Conservation (phyloP, 202 grass and related monocot genomes). For the Elaeis oleifera region DNA sequence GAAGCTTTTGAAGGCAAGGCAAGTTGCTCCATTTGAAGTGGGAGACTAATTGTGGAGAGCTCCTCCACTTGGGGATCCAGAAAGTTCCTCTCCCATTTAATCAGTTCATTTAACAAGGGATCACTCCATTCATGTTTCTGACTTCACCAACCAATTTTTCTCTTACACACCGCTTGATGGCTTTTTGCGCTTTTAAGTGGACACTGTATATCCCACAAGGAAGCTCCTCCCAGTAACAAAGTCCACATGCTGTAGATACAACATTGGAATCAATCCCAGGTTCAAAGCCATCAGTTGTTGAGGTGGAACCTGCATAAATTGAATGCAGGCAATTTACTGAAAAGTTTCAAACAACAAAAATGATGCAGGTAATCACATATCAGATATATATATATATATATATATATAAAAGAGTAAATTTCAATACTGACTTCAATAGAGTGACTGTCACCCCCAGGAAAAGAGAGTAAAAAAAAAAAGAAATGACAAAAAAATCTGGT, state of each 20-base stretch:
- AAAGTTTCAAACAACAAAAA: no score
- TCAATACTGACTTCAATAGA: no score
- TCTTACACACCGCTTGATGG: slow-evolving; percentile 16
- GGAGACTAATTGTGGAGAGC: not conserved
- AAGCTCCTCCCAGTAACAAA: slow-evolving; percentile 75
- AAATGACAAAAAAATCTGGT: no score
- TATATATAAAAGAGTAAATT: no score
- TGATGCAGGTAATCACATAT: no score
- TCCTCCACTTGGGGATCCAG: slow-evolving; percentile 29
- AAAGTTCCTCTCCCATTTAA: slow-evolving; percentile 60
- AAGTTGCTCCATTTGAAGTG: slow-evolving; percentile 21
- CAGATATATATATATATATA: no score
- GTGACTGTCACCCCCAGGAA: no score
- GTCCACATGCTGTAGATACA: slow-evolving; percentile 3
- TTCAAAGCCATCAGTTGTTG: slow-evolving; percentile 22
- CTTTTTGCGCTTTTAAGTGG: slow-evolving; percentile 28
- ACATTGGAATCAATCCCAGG: slow-evolving; percentile 17
- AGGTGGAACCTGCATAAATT: slow-evolving; percentile 14
- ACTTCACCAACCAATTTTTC: slow-evolving; percentile 31
- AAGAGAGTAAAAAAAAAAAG: no score
- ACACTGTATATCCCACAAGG: slow-evolving; percentile 78
- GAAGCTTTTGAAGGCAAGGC: slow-evolving; percentile 13
- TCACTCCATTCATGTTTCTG: slow-evolving; percentile 50
- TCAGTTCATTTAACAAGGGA: slow-evolving; percentile 51
- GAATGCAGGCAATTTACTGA: not conserved